Conservation (phyloP, 1,139 yeast species). For the Martiniozyma asiatica region DNA sequence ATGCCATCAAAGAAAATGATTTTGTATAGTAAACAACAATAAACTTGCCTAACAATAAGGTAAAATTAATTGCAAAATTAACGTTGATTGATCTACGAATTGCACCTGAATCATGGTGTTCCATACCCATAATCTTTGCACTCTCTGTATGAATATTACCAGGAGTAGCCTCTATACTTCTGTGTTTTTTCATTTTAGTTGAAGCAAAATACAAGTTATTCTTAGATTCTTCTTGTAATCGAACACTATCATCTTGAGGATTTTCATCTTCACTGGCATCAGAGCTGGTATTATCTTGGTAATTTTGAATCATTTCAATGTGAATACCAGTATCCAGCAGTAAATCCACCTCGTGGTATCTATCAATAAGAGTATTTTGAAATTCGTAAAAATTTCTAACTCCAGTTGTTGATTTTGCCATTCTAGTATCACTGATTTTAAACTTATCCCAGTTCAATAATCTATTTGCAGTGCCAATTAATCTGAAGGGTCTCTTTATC, state of each 20-base stretch:
- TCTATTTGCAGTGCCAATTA: constrained; percentile 38
- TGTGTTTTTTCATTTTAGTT: constrained; percentile 2
- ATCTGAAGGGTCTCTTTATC: constrained; percentile 39
- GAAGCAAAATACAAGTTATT: no score
- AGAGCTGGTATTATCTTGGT: constrained; percentile 29
- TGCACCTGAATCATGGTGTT: constrained; percentile 28
- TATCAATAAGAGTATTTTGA: constrained; percentile 50
- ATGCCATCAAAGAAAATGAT: constrained; percentile 67
- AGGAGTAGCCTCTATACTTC: constrained; percentile 31
- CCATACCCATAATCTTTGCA: constrained; percentile 42
- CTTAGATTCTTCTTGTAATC: no score
- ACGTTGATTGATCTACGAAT: constrained; percentile 53
- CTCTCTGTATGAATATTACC: constrained; percentile 47
- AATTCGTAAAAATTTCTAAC: constrained; percentile 29
- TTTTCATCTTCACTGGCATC: constrained; percentile 11
- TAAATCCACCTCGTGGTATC: constrained; percentile 50
- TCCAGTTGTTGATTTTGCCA: constrained; percentile 17
- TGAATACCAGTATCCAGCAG: constrained; percentile 66
- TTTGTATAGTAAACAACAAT: constrained; percentile 52
- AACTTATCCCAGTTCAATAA: constrained; percentile 33
- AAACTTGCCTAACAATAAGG: constrained; percentile 49
- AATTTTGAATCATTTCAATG: constrained; percentile 49
- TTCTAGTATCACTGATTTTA: constrained; percentile 19
- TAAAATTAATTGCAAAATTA: constrained; percentile 49
- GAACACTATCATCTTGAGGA: no score